Conservation (phyloP, 306 rosid species). For the Medicago ruthenica region DNA sequence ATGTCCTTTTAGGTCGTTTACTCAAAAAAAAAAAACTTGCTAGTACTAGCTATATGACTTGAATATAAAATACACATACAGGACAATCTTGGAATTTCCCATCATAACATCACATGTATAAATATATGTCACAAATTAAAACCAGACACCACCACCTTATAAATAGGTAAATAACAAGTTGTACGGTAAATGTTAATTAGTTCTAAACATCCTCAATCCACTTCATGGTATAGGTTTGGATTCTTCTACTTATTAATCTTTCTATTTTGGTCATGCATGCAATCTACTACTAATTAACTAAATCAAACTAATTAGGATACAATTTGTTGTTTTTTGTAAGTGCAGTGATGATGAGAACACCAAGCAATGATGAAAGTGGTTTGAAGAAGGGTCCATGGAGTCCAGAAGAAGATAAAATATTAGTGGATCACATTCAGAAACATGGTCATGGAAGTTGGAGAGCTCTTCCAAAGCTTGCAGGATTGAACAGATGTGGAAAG, state of each 20-base stretch:
- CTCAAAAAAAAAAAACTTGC: no score
- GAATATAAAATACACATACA: neutral
- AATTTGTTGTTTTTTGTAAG: neutral
- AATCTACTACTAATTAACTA: neutral
- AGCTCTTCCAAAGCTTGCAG: constrained; percentile 79
- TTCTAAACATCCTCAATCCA: neutral
- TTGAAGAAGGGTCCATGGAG: constrained; percentile 65
- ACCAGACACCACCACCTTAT: constrained; percentile 39
- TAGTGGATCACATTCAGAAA: constrained; percentile 52
- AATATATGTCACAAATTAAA: constrained; percentile 24
- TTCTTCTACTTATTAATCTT: constrained; percentile 20
- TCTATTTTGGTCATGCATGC: constrained; percentile 9
- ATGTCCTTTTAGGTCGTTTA: constrained; percentile 38
- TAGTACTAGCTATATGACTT: constrained; percentile 5
- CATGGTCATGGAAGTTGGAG: constrained; percentile 87
- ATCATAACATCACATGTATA: constrained; percentile 23
- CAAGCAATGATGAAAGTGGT: constrained; percentile 39
- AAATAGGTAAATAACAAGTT: constrained; percentile 29
- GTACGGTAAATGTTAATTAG: neutral
- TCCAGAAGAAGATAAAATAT: constrained; percentile 53
- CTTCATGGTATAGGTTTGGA: constrained; percentile 43
- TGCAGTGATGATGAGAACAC: constrained; percentile 49
- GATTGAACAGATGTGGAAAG: constrained; percentile 84
- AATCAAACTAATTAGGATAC: neutral
- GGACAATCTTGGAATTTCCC: constrained; percentile 46